A percentile compares a stretch with the other conserved stretches of the same genome.
Conservation (phyloP, 2,329 filamentous ascomycete genomes). For the Calonectria henricotiae region DNA sequence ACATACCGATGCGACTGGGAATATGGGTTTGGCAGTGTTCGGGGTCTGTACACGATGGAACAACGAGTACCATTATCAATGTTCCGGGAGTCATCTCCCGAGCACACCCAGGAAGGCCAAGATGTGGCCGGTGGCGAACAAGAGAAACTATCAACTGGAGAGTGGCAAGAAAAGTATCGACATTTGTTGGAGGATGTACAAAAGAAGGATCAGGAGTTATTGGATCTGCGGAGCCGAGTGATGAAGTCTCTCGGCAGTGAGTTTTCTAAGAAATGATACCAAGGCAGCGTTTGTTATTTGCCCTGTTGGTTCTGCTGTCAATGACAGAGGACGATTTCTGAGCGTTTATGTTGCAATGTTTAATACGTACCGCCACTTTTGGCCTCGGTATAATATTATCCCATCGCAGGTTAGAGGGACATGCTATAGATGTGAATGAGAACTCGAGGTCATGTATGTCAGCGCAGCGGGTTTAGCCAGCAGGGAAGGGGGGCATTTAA, state of each 20-base stretch:
- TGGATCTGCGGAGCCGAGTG: slow-evolving; percentile 62
- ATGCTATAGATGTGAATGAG: slow-evolving; percentile 22
- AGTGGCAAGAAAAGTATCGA: slow-evolving; percentile 70
- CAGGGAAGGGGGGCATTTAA: background rate
- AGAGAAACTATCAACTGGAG: slow-evolving; percentile 54
- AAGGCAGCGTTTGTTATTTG: slow-evolving; percentile 27
- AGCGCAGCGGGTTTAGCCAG: slow-evolving; percentile 14
- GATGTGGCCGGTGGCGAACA: slow-evolving; percentile 42
- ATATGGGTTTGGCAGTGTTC: slow-evolving; percentile 69
- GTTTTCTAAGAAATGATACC: slow-evolving; percentile 45
- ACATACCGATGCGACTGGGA: slow-evolving; percentile 72
- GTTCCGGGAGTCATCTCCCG: slow-evolving; percentile 58
- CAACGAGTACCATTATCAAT: slow-evolving; percentile 64
- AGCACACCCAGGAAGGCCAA: slow-evolving; percentile 37
- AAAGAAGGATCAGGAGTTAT: slow-evolving; percentile 71
- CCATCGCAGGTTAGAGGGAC: slow-evolving; percentile 26
- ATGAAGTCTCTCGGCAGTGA: slow-evolving; percentile 57
- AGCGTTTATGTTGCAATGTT: slow-evolving; percentile 22
- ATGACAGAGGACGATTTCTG: slow-evolving; percentile 21
- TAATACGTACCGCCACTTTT: slow-evolving; percentile 29
- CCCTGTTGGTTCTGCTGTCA: slow-evolving; percentile 28
- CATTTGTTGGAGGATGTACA: slow-evolving; percentile 74
- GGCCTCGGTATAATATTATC: slow-evolving; percentile 23
- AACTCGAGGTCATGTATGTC: slow-evolving; percentile 21
- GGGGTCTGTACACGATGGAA: slow-evolving; percentile 69